A percentile compares a stretch with the other conserved stretches of the same genome.
Evolutionary conservation across 768 basidiomycete genomes (phyloP).

Genomic region (Podaxis sp.): DNA sequence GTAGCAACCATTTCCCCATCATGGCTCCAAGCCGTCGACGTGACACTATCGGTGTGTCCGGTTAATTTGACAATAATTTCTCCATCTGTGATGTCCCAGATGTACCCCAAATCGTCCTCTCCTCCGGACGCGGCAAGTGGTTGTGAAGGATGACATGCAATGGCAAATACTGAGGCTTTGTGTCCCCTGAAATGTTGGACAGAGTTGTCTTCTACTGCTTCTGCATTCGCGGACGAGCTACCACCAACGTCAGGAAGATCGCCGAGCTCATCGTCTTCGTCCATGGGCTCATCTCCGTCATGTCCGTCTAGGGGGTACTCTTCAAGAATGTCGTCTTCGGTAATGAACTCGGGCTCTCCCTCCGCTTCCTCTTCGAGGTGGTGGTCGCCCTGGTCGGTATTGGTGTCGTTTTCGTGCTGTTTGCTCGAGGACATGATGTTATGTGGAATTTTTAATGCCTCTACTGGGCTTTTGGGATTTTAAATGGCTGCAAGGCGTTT

Average conservation of each 20-base stretch:
- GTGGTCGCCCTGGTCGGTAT: slow-evolving; percentile 48
- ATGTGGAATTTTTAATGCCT: slow-evolving; percentile 6
- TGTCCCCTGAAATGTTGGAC: slow-evolving; percentile 72
- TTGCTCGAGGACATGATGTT: slow-evolving; percentile 34
- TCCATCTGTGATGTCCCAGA: slow-evolving; percentile 87
- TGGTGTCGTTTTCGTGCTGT: slow-evolving; percentile 33
- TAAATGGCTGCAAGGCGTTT: background rate
- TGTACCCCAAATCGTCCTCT: slow-evolving; percentile 92
- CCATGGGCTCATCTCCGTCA: slow-evolving; percentile 59
- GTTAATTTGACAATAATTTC: slow-evolving; percentile 81
- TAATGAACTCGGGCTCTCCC: slow-evolving; percentile 49
- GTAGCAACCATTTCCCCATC: slow-evolving; percentile 95
- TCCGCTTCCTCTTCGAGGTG: slow-evolving; percentile 36
- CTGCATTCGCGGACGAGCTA: slow-evolving; percentile 27
- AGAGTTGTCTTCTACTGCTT: slow-evolving; percentile 55
- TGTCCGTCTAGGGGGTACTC: slow-evolving; percentile 65
- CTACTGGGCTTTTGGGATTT: background rate
- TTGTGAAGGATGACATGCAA: slow-evolving; percentile 81
- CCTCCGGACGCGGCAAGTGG: slow-evolving; percentile 90
- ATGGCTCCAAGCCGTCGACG: slow-evolving; percentile 70
- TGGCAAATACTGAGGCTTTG: slow-evolving; percentile 75
- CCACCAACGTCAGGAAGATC: slow-evolving; percentile 39
- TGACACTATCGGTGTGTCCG: slow-evolving; percentile 93
- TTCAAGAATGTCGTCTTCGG: slow-evolving; percentile 60
- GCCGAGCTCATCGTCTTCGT: slow-evolving; percentile 58